A percentile compares a stretch with the other conserved stretches of the same genome.
Evolutionary conservation across 306 rosid genomes (phyloP).

Genomic region (Vicia sativa): DNA sequence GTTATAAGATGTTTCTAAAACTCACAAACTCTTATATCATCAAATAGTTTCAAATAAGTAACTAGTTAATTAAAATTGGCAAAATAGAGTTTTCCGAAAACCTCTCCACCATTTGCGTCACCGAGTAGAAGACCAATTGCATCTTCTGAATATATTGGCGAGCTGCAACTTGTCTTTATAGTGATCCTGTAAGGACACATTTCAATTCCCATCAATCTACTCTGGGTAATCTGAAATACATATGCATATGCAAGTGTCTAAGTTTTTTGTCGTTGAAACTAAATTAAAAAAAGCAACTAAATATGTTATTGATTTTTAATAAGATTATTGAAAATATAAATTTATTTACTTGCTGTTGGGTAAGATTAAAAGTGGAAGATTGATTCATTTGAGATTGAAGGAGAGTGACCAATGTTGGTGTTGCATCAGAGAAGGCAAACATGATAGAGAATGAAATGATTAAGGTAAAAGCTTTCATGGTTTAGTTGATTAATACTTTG

Average conservation of each 20-base stretch:
- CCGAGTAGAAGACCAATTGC: neutral
- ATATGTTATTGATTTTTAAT: neutral
- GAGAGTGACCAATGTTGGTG: slow-evolving; percentile 32
- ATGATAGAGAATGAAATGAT: slow-evolving; percentile 18
- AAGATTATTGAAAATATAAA: neutral
- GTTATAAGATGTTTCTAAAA: neutral
- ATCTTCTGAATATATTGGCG: neutral
- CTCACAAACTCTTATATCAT: neutral
- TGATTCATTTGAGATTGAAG: slow-evolving; percentile 44
- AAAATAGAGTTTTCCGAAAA: neutral
- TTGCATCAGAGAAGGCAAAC: slow-evolving; percentile 39
- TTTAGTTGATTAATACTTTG: neutral
- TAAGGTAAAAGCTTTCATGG: slow-evolving; percentile 20
- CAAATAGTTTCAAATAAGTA: neutral
- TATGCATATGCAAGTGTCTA: neutral
- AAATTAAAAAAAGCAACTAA: neutral
- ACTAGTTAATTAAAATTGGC: too few species aligned
- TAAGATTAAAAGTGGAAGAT: slow-evolving; percentile 42
- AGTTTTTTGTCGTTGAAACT: neutral
- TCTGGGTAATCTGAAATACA: slow-evolving; percentile 39
- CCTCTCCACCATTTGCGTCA: neutral
- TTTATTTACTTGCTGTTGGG: neutral
- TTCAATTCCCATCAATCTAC: neutral
- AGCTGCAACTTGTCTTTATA: neutral
- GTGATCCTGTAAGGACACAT: neutral